Base-by-base conservation (phyloP, 1,284 basidiomycete species). In the Leccinum colubrinum region DNA sequence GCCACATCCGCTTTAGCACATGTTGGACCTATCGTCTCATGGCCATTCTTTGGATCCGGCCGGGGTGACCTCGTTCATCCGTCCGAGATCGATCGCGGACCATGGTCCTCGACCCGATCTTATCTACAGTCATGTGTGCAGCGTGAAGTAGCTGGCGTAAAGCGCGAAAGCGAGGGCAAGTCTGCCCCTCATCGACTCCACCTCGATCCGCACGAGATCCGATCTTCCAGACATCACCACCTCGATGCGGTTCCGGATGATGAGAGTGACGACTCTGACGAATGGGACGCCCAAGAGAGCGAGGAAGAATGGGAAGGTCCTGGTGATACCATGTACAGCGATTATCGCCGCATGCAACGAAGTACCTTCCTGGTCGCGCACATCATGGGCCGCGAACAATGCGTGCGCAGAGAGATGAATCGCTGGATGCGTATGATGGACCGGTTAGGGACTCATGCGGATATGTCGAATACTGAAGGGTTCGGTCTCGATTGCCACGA, bases 31-130 rank as follows among this genome's bases (percentile, higher is more conserved):
- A 93, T 93, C 68, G 83, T 93, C 60, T 91, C 90, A 3, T 93
- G 91, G 90, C 88, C 91, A 1, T 93, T 93, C 80, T 93, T 93
- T 72, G 91, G 91, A 51, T 88, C 88, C 7, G 85, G 87, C 67
- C 82, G 91, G 39, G 91, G 91, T 33, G 86, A 89, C 61, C 80
- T 91, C 20, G 68, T 76, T 1, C 86, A 90, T 67, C 84, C 88
- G 2, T 76, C 79, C 22, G 88, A 90, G 67, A 80, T 93, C 50
- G 80, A 91, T 67, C 86, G 91, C 20, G 91, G 91, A 1, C 91
- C 91, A 0, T 93, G 89, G 88, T 62, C 79, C 3, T 80, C 80
- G 2, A 82, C 85, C 3, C 72, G 76, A 22, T 77, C 77, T 3
- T 93, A 93, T 70, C 76, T 90, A 20, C 68, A 74, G 4, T 82